phyloP scores from a whole-genome alignment of 2,329 filamentous ascomycete species.

The Neonectria coccinea region DNA sequence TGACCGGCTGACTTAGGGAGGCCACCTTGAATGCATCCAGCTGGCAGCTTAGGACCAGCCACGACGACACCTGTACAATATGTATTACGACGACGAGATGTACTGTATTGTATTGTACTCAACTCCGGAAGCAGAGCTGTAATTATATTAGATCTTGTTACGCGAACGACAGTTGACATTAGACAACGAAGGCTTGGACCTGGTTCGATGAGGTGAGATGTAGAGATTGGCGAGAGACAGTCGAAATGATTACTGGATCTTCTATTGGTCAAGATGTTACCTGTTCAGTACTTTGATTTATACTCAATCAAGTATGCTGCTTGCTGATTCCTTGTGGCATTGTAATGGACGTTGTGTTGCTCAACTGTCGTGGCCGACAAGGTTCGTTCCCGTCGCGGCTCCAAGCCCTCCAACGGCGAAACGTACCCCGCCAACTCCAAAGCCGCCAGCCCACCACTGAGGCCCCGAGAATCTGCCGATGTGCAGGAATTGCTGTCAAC shows the following conservation, averaged over 20 bases:
- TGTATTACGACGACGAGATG: constrained; percentile 28
- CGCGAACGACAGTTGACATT: neutral
- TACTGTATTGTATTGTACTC: constrained; percentile 33
- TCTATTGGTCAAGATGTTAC: neutral
- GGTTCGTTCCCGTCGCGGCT: neutral
- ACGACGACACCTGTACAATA: constrained; percentile 25
- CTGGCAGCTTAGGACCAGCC: neutral
- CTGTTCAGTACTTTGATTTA: neutral
- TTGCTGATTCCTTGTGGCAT: neutral
- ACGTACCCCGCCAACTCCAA: constrained; percentile 35
- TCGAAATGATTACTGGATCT: neutral
- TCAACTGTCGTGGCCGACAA: neutral
- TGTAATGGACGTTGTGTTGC: neutral
- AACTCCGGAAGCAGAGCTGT: constrained; percentile 23
- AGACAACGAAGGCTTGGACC: neutral
- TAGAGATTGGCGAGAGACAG: neutral
- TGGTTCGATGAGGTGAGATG: neutral
- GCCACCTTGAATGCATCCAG: neutral
- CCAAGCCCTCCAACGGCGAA: constrained; percentile 36
- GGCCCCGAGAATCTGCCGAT: constrained; percentile 48
- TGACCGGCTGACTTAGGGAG: neutral
- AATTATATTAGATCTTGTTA: constrained; percentile 12
- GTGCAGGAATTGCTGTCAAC: constrained; percentile 45
- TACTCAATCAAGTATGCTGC: neutral
- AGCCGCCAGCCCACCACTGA: constrained; percentile 34